These are phyloP conservation scores for Hypoxylon sp. DNA, from an alignment of 2,329 filamentous ascomycete genomes.

Conservation along the genomic window DNA sequence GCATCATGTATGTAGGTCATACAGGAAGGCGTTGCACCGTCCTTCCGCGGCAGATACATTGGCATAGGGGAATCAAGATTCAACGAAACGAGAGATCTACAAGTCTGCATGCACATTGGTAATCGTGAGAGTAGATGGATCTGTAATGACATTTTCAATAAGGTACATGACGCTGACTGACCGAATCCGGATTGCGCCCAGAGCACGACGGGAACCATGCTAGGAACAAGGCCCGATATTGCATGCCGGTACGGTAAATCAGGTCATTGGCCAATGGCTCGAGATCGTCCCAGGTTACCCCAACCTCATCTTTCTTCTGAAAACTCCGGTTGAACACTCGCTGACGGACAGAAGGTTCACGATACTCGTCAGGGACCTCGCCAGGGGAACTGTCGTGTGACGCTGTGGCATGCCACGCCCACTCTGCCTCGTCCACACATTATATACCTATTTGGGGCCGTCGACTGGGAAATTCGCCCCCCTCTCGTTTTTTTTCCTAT, in stretches of 20 bases:
- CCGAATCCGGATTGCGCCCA: constrained; percentile 46
- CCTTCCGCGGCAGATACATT: constrained; percentile 43
- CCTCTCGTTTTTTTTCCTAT: constrained; percentile 38
- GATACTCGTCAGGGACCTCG: constrained; percentile 39
- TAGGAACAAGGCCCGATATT: constrained; percentile 50
- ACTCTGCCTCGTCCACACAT: constrained; percentile 22
- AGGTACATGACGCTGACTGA: constrained; percentile 45
- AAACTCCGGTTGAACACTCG: constrained; percentile 30
- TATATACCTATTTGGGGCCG: constrained; percentile 25
- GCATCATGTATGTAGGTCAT: constrained; percentile 48
- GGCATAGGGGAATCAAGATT: constrained; percentile 43
- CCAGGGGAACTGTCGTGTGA: constrained; percentile 43
- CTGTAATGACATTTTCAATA: constrained; percentile 38
- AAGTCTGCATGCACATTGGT: constrained; percentile 40
- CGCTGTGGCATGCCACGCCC: constrained; percentile 33
- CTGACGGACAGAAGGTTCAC: constrained; percentile 26
- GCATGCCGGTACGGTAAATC: constrained; percentile 51
- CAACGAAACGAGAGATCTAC: constrained; percentile 45
- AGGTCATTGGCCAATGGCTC: constrained; percentile 55
- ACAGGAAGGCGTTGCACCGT: constrained; percentile 43
- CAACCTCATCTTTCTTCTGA: constrained; percentile 45
- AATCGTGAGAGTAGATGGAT: constrained; percentile 37
- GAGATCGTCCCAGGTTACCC: constrained; percentile 52
- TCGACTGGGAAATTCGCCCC: constrained; percentile 24
- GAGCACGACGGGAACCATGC: constrained; percentile 41